Base-by-base conservation (phyloP, 1,284 basidiomycete species). In the Apiotrichum siamense region DNA sequence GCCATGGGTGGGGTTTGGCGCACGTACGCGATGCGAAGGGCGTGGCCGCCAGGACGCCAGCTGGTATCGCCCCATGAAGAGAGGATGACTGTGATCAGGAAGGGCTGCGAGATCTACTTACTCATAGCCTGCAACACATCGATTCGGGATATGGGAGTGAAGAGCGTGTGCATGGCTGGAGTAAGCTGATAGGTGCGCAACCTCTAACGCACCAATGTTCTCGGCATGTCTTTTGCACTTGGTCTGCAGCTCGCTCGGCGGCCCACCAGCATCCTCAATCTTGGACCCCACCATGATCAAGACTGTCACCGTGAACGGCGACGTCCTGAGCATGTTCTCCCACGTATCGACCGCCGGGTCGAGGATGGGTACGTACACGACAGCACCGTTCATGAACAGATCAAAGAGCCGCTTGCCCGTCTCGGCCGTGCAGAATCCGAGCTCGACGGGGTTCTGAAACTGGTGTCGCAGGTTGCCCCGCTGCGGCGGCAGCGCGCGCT, bases 71-170 rank as follows among this genome's bases (percentile, higher is more conserved):
- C 68, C 65, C 66, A 73, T 6, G 64, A 60, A 2, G 67, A 58
- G 11, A 72, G 58, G 11, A 72, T 53, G 41, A 73, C 65, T 65
- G 20, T 15, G 33, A 40, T 55, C 20, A 54, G 52, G 26, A 36
- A 7, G 3, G 13, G 21, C 51, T 18, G 36, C 33, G 7, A 18
- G 4, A 31, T 13, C 17, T 13, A 54, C 65, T 49, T 31, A 66
- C 65, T 63, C 86, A 90, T 89, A 10, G 87, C 86, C 67, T 91
- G 89, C 18, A 92, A 82, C 7, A 86, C 86, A 72, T 93, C 90
- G 54, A 83, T 79, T 41, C 86, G 78, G 45, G 82, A 78, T 12
- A 92, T 86, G 2, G 88, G 87, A 0, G 86, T 82, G 67, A 92
- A 93, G 10, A 93, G 77, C 6, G 88, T 89, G 32, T 85, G 85